Evolutionary conservation across 495 filamentous ascomycete genomes (phyloP), one percentile per base, ranked within the genome.

Genomic region (Penicillium atrosanguineum): DNA sequence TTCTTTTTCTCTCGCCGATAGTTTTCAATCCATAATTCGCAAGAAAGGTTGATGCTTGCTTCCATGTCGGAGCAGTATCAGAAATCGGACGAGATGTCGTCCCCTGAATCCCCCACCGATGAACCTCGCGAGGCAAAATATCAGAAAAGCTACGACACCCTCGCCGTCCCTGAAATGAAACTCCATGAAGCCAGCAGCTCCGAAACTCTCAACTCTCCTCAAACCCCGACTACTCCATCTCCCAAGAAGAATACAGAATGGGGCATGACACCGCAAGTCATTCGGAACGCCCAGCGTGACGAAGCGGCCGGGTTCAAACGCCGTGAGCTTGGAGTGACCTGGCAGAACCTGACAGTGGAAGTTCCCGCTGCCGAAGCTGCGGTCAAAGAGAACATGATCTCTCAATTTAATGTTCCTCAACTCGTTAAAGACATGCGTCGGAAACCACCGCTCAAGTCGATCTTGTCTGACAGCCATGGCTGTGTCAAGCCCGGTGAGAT

Each of bases 401-500:
- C 79, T 3, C 80, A 83, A 62, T 83, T 82, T 74, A 82, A 83
- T 61, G 64, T 79, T 31, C 64, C 68, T 26, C 65, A 68, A 38
- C 55, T 64, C 20, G 58, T 69, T 31, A 66, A 63, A 19, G 70
- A 74, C 18, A 60, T 53, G 20, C 68, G 69, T 11, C 61, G 66
- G 6, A 71, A 69, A 31, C 68, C 65, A 18, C 64, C 72, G 0
- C 50, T 74, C 9, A 63, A 63, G 6, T 53, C 60, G 0, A 75
- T 77, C 16, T 38, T 75, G 2, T 52, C 62, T 1, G 28, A 75
- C 37, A 71, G 67, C 39, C 70, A 74, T 60, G 73, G 73, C 23
- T 74, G 68, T 26, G 75, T 91, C 2, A 79, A 80, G 52, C 80
- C 80, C 1, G 75, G 75, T 15, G 74, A 77, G 50, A 71, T 78